These are phyloP conservation scores for Penicillium hesseltinei DNA, from an alignment of 2,329 filamentous ascomycete genomes.

Conservation along the genomic window DNA sequence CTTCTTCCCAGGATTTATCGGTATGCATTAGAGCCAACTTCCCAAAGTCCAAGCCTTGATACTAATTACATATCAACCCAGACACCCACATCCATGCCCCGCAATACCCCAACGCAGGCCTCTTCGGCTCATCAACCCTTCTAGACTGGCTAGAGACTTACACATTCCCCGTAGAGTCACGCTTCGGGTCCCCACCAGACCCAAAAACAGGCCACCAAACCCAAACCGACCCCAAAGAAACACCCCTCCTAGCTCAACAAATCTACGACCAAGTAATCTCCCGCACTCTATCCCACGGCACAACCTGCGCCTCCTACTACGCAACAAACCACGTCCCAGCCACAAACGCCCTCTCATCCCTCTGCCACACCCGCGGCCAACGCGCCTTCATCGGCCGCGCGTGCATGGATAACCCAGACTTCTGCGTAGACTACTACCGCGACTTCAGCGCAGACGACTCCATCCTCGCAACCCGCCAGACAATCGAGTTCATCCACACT, in stretches of 20 bases:
- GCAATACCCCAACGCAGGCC: slow-evolving; percentile 89
- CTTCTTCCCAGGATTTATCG: slow-evolving; percentile 51
- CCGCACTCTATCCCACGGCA: slow-evolving; percentile 82
- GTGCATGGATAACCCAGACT: slow-evolving; percentile 76
- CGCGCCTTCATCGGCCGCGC: slow-evolving; percentile 86
- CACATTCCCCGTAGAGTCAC: slow-evolving; percentile 89
- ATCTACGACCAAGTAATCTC: slow-evolving; percentile 78
- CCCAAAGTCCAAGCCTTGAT: background rate
- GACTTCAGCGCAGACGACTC: slow-evolving; percentile 65
- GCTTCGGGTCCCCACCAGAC: slow-evolving; percentile 51
- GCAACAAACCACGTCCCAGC: slow-evolving; percentile 82
- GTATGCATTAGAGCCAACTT: slow-evolving; percentile 25
- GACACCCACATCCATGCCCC: slow-evolving; percentile 95
- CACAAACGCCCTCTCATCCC: slow-evolving; percentile 85
- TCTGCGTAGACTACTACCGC: slow-evolving; percentile 74
- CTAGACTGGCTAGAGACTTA: slow-evolving; percentile 92
- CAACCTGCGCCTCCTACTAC: slow-evolving; percentile 92
- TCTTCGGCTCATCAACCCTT: slow-evolving; percentile 90
- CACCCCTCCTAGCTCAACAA: slow-evolving; percentile 27
- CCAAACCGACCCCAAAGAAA: slow-evolving; percentile 18
- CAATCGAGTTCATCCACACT: slow-evolving; percentile 62
- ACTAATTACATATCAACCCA: slow-evolving; percentile 34
- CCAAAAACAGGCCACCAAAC: slow-evolving; percentile 7
- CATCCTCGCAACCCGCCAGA: slow-evolving; percentile 55
- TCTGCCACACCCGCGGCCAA: slow-evolving; percentile 78